These are phyloP conservation scores for Diplocarpon rosae DNA, from an alignment of 2,329 filamentous ascomycete species.

Conservation along the genomic window DNA sequence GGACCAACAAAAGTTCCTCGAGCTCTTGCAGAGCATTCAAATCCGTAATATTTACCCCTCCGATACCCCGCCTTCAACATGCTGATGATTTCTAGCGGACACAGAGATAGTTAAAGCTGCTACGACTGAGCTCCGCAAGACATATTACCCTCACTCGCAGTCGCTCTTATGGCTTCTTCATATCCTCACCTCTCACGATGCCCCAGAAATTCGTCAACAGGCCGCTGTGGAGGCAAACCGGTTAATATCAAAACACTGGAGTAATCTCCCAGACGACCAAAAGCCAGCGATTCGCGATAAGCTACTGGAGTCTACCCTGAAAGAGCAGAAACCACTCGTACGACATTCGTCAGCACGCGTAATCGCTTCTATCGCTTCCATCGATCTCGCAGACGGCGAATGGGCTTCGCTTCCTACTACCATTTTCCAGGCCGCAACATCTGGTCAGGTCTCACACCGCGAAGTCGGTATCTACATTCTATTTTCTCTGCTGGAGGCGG, in stretches of 20 bases:
- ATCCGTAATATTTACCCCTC: constrained; percentile 53
- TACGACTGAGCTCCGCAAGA: constrained; percentile 82
- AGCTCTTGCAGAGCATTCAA: constrained; percentile 78
- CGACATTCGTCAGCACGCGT: constrained; percentile 83
- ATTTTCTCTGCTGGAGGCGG: constrained; percentile 80
- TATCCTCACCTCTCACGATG: constrained; percentile 68
- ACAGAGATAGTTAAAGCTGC: constrained; percentile 83
- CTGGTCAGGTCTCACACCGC: constrained; percentile 63
- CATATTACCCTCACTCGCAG: constrained; percentile 79
- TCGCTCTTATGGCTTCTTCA: constrained; percentile 80
- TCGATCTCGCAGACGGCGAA: constrained; percentile 79
- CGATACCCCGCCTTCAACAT: constrained; percentile 8
- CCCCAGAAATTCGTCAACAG: constrained; percentile 59
- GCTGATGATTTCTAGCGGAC: constrained; percentile 50
- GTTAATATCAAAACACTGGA: constrained; percentile 79
- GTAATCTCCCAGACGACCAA: constrained; percentile 58
- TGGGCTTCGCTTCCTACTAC: constrained; percentile 73
- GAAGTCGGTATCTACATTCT: constrained; percentile 91
- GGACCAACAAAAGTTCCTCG: constrained; percentile 75
- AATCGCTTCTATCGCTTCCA: constrained; percentile 73
- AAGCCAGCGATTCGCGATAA: constrained; percentile 73
- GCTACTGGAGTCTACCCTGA: constrained; percentile 72
- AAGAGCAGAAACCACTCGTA: constrained; percentile 64
- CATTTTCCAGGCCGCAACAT: constrained; percentile 69
- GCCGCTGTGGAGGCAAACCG: constrained; percentile 83